Base-by-base conservation (phyloP, 805 yeast genomes). In the Cyberlindnera sargentensis region DNA sequence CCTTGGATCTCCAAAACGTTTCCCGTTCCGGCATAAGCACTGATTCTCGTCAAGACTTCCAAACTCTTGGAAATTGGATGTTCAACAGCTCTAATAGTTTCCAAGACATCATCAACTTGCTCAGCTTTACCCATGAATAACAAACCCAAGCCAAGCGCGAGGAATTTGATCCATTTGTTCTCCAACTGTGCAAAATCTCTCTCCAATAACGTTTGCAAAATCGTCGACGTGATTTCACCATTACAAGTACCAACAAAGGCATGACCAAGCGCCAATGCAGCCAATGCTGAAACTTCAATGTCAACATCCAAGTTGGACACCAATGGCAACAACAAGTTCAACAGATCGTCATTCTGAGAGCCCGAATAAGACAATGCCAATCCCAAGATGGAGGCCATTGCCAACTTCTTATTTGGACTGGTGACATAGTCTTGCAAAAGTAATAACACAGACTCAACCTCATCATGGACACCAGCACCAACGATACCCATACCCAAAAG, bases 21-120 rank as follows among this genome's bases (percentile, higher is more conserved):
- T 53, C 99, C 99, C 34, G 98, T 88, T 49, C 98, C 99, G 8
- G 96, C 95, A 67, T 84, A 90, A 4, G 98, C 95, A 68, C 97
- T 86, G 42, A 90, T 84, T 49, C 84, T 88, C 31, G 95, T 89
- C 58, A 93, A 72, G 11, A 89, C 93, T 64, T 87, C 93, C 60
- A 90, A 78, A 37, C 95, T 84, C 53, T 85, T 82, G 27, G 93
- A 81, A 58, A 93, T 82, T 34, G 97, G 97, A 61, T 91, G 97
- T 53, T 89, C 96, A 57, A 93, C 84, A 11, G 98, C 98, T 62
- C 83, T 85, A 49, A 93, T 81, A 1, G 97, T 87, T 62, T 91
- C 98, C 49, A 91, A 69, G 23, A 89, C 96, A 65, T 91, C 98
- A 53, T 89, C 95, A 39, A 83, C 90, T 63, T 85, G 93, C 60